Percentiles rank a stretch among this genome's conserved stretches.
phyloP scores from a whole-genome alignment of 1,284 basidiomycete species.

The Cryptococcus jaspeensis region DNA sequence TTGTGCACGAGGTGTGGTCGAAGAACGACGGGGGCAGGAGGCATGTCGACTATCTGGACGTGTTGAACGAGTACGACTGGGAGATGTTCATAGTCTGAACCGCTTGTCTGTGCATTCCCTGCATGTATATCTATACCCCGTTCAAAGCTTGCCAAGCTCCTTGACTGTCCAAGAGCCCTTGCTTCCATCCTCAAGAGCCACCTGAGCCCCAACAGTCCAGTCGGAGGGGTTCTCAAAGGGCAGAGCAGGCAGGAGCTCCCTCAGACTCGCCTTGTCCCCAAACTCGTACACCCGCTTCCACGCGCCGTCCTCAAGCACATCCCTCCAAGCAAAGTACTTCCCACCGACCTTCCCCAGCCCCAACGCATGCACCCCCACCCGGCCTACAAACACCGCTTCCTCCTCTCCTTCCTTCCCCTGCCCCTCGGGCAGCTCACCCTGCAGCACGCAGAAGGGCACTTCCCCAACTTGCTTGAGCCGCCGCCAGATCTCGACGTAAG shows the following conservation, averaged over 20 bases:
- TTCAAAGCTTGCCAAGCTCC: too few relatives aligned
- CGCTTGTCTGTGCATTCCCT: neutral
- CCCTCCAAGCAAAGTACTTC: constrained; percentile 13
- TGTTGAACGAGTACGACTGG: constrained; percentile 36
- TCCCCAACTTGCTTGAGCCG: constrained; percentile 4
- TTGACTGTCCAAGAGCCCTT: too few relatives aligned
- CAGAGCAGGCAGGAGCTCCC: constrained; percentile 3
- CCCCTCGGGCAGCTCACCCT: neutral
- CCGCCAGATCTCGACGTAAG: constrained; percentile 39
- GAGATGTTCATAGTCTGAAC: constrained; percentile 30
- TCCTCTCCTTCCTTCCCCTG: neutral
- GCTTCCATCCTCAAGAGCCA: too few relatives aligned
- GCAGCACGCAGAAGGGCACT: constrained; percentile 20
- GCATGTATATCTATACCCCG: neutral
- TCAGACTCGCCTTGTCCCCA: neutral
- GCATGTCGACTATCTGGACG: constrained; percentile 37
- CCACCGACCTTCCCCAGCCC: constrained; percentile 10
- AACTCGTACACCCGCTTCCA: constrained; percentile 17
- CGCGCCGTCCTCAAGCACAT: constrained; percentile 1
- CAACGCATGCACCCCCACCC: constrained; percentile 12
- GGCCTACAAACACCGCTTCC: constrained; percentile 3
- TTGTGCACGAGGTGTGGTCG: constrained; percentile 36
- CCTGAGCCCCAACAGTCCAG: neutral
- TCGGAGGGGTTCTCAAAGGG: constrained; percentile 1
- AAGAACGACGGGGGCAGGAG: constrained; percentile 24